Evolutionary conservation across 2,329 filamentous ascomycete species (phyloP).

Genomic region (Anthostomella pinea): DNA sequence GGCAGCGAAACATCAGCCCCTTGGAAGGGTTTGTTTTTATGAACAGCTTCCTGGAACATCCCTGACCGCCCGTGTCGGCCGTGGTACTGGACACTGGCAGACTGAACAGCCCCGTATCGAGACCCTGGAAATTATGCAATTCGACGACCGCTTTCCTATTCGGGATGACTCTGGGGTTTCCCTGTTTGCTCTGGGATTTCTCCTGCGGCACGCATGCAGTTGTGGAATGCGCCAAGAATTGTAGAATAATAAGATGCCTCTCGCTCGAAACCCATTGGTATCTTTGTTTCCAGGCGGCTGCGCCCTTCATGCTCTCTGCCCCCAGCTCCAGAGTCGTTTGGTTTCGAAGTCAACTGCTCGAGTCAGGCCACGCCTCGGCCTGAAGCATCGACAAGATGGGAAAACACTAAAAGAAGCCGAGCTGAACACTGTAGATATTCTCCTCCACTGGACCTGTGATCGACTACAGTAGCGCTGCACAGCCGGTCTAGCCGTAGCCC

Average conservation of each 20-base stretch:
- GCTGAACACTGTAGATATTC: slow-evolving; percentile 7
- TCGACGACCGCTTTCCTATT: slow-evolving; percentile 21
- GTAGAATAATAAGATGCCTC: not conserved
- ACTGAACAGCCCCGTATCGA: slow-evolving; percentile 11
- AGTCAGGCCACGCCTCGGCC: not conserved
- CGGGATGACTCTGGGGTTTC: slow-evolving; percentile 15
- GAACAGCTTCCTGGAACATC: slow-evolving; percentile 11
- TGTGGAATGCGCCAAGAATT: slow-evolving; percentile 1
- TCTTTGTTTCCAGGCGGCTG: slow-evolving; percentile 1
- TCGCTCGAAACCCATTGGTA: not conserved
- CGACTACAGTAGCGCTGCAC: slow-evolving; percentile 14
- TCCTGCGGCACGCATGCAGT: slow-evolving; percentile 6
- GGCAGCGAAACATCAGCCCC: slow-evolving; percentile 8
- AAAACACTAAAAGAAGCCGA: too few species aligned
- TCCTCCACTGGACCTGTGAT: slow-evolving; percentile 8
- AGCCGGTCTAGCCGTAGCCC: slow-evolving; percentile 20
- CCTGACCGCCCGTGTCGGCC: too few species aligned
- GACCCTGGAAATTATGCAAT: slow-evolving; percentile 24
- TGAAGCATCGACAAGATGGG: slow-evolving; percentile 1
- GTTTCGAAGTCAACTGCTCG: not conserved
- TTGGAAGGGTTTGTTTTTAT: slow-evolving; percentile 10
- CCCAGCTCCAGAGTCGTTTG: not conserved
- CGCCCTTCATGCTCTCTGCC: too few species aligned
- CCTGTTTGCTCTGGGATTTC: slow-evolving; percentile 19
- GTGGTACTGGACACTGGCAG: too few species aligned